phyloP scores from a whole-genome alignment of 371 early-diverging fungal genomes.

The Mycotypha africana region DNA sequence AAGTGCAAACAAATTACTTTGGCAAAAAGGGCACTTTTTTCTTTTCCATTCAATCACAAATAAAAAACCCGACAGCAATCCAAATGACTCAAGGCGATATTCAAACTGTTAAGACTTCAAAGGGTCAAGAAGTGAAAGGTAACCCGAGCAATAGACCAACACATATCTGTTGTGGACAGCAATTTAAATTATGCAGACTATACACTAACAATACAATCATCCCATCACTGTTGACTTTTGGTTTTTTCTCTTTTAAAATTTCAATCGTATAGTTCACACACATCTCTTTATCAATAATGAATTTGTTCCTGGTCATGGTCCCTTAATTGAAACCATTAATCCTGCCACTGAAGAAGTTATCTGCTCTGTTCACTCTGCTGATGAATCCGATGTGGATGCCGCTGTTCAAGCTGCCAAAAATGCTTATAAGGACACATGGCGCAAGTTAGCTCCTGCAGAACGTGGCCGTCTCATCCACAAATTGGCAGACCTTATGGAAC shows the following conservation, averaged over 20 bases:
- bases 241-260: not conserved
- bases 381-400: constrained; percentile 62
- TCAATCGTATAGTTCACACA: constrained; percentile 34
- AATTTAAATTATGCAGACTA: no score
- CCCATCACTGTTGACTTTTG: no score
- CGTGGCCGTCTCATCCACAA: constrained; percentile 34
- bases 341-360: constrained; percentile 68
- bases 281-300: constrained; percentile 67
- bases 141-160: not conserved
- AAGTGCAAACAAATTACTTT: no score
- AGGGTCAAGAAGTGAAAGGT: constrained; percentile 17
- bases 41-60: no score
- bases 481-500: constrained; percentile 68
- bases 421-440: constrained; percentile 63
- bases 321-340: constrained; percentile 48
- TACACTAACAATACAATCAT: no score
- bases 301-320: constrained; percentile 60
- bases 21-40: no score
- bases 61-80: no score
- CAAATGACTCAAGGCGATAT: constrained; percentile 22
- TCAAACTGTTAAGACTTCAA: constrained; percentile 17
- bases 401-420: constrained; percentile 69
- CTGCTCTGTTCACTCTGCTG: constrained; percentile 61
- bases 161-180: no score
- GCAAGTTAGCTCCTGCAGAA: constrained; percentile 47